Evolutionary conservation across 2,329 filamentous ascomycete genomes (phyloP), one percentile per base, ranked within the genome.

Genomic region (Ploettnerulaceae sp.): DNA sequence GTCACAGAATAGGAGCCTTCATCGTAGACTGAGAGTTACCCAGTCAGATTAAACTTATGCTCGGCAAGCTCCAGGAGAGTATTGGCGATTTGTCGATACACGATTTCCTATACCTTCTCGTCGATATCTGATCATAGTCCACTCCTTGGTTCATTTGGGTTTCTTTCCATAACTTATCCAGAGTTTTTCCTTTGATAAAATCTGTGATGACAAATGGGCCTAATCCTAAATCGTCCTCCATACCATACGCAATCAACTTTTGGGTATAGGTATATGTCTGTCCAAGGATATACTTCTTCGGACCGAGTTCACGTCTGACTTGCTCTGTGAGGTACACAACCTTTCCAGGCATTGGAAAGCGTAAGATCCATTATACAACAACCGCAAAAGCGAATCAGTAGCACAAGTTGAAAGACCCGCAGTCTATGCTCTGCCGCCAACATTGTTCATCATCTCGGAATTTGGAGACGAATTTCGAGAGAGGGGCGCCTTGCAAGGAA

Each of bases 351-450:
- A 41, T 47, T 24, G 39, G 45, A 38, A 48, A 48, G 9, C 45
- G 45, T 22, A 44, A 14, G 29, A 48, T 37, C 46, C 46, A 48
- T 42, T 45, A 32, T 37, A 34, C 33, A 24, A 26, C 32, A 38
- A 38, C 45, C 26, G 31, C 31, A 37, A 48, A 48, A 12, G 39
- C 32, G 37, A 48, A 36, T 32, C 37, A 26, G 45, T 32, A 43
- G 39, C 45, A 44, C 29, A 48, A 43, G 39, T 44, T 48, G 38
- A 48, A 48, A 37, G 45, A 48, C 31, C 39, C 45, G 38, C 45
- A 48, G 37, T 48, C 33, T 48, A 48, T 41, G 34, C 40, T 36
- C 31, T 41, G 37, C 32, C 36, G 37, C 24, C 33, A 48, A 32
- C 45, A 48, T 43, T 17, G 39, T 28, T 44, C 24, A 44, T 39